Percentiles rank a stretch among this genome's conserved stretches.
Evolutionary conservation across 1,284 basidiomycete genomes (phyloP).

Genomic region (Leccinum ponderosum): DNA sequence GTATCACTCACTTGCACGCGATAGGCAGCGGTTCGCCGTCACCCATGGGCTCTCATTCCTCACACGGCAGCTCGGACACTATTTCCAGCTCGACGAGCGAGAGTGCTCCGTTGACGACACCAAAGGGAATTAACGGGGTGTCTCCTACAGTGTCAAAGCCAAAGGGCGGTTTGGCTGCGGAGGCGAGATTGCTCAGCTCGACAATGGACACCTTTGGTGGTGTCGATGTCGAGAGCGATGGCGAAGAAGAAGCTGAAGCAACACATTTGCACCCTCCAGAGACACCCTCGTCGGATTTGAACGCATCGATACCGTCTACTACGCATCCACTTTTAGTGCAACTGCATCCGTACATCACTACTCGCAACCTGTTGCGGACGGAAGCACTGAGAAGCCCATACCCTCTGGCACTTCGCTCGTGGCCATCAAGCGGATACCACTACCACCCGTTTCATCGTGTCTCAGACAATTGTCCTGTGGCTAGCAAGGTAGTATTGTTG

Average conservation of each 20-base stretch:
- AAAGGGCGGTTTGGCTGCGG: constrained; percentile 42
- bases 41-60: constrained; percentile 25
- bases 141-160: constrained; percentile 6
- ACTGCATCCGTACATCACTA: constrained; percentile 56
- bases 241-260: constrained; percentile 7
- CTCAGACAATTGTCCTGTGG: constrained; percentile 37
- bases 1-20: constrained; percentile 26
- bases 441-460: constrained; percentile 43
- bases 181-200: constrained; percentile 32
- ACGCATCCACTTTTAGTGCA: constrained; percentile 47
- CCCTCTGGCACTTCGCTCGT: constrained; percentile 44
- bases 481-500: constrained; percentile 62
- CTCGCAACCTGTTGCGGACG: constrained; percentile 50
- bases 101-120: constrained; percentile 15
- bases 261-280: constrained; percentile 23
- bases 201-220: constrained; percentile 43
- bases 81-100: constrained; percentile 24
- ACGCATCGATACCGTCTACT: constrained; percentile 23
- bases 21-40: constrained; percentile 12
- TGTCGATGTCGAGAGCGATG: constrained; percentile 20
- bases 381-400: constrained; percentile 22
- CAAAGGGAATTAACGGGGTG: constrained; percentile 18
- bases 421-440: constrained; percentile 70
- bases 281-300: constrained; percentile 23
- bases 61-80: constrained; percentile 27